Evolutionary conservation across 1,139 yeast species (phyloP).

Genomic region (Pichia sp.): DNA sequence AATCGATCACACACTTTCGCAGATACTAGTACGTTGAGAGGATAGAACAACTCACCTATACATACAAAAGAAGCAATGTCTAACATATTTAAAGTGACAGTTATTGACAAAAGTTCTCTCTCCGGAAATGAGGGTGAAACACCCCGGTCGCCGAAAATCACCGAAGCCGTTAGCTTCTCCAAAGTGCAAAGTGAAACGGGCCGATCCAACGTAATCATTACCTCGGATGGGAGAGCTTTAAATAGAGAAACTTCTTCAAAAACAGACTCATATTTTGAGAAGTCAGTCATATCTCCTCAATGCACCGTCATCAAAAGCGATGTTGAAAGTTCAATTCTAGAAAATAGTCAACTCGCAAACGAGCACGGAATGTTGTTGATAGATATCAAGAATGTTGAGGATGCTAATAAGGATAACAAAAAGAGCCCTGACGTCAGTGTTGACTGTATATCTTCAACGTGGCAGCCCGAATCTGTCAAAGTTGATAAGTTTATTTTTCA

Average conservation of each 20-base stretch:
- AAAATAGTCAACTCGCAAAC: background rate
- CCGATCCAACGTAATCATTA: background rate
- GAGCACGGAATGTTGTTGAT: conserved; percentile 5
- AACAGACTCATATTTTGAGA: background rate
- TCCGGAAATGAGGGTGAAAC: background rate
- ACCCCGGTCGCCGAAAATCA: background rate
- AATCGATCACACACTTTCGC: no score
- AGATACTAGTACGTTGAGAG: no score
- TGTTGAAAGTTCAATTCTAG: background rate
- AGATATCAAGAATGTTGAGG: conserved; percentile 5
- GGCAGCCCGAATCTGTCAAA: conserved; percentile 23
- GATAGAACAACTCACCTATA: no score
- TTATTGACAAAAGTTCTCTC: conserved; percentile 1
- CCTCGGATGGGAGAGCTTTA: background rate
- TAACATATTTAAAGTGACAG: background rate
- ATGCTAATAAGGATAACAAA: background rate
- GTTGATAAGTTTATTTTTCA: conserved; percentile 23
- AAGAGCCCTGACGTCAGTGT: conserved; percentile 14
- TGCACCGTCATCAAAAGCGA: background rate
- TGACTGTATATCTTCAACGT: conserved; percentile 20
- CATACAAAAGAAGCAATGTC: background rate
- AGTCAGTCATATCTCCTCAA: background rate
- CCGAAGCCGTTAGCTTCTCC: background rate
- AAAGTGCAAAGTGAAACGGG: background rate
- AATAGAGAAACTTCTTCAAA: background rate